Conservation (phyloP, 805 yeast genomes). For the Debaryomyces hansenii region DNA sequence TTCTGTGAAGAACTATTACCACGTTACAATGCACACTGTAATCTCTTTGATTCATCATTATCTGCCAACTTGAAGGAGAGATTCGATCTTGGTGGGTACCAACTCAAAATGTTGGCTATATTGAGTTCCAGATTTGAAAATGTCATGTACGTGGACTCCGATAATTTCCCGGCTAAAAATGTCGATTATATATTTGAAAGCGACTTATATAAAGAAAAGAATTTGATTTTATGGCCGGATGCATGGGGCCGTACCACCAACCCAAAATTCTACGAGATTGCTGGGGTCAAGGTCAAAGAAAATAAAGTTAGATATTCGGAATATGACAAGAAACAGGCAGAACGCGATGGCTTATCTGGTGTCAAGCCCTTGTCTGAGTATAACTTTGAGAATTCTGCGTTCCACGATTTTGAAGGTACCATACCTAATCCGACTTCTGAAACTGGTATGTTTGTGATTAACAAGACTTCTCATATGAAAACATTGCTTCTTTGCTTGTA, state of each 20-base stretch:
- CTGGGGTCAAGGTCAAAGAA: conserved; percentile 35
- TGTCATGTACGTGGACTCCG: conserved; percentile 51
- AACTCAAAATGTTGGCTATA: conserved; percentile 56
- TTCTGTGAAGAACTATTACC: conserved; percentile 49
- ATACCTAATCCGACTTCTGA: conserved; percentile 69
- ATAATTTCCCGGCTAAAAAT: conserved; percentile 45
- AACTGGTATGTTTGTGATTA: conserved; percentile 66
- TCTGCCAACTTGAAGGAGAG: conserved; percentile 12
- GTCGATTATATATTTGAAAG: conserved; percentile 49
- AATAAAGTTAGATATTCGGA: conserved; percentile 33
- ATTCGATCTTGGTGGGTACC: conserved; percentile 43
- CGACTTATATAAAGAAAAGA: conserved; percentile 44
- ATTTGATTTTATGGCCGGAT: conserved; percentile 66
- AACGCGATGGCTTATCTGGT: conserved; percentile 30
- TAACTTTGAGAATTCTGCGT: conserved; percentile 34
- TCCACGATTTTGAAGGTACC: conserved; percentile 63
- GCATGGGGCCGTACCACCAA: conserved; percentile 69
- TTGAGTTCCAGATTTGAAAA: conserved; percentile 58
- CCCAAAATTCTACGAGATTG: conserved; percentile 58
- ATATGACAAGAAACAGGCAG: conserved; percentile 34
- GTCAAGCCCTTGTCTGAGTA: conserved; percentile 22
- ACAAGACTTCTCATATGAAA: conserved; percentile 57
- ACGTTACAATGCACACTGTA: conserved; percentile 45
- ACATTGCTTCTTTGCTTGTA: conserved; percentile 61
- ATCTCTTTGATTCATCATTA: conserved; percentile 35